These are phyloP conservation scores for Aspergillus awamori DNA, from an alignment of 2,329 filamentous ascomycete species.

Conservation along the genomic window DNA sequence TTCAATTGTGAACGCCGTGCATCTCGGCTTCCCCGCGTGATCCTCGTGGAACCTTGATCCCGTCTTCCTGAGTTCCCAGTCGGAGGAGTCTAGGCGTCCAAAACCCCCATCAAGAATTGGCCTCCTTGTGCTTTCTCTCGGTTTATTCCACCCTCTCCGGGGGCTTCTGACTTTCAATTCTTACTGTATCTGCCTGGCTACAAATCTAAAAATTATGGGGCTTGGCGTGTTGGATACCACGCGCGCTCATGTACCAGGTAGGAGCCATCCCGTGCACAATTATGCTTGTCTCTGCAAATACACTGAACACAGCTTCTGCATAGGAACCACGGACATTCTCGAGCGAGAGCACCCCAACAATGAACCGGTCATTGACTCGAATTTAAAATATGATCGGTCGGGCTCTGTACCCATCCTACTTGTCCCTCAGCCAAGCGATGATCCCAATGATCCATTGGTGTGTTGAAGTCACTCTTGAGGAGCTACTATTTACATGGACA, in stretches of 20 bases:
- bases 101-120: neutral
- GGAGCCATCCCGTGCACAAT: slow-evolving; percentile 22
- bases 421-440: slow-evolving; percentile 86
- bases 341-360: slow-evolving; percentile 56
- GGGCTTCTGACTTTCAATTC: too few species aligned
- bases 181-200: neutral
- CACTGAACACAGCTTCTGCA: neutral
- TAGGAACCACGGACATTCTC: slow-evolving; percentile 59
- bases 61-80: neutral
- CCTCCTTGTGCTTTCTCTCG: neutral
- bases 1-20: neutral
- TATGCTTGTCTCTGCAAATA: neutral
- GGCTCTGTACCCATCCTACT: slow-evolving; percentile 73
- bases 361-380: slow-evolving; percentile 38
- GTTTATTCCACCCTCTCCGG: neutral
- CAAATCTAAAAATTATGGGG: slow-evolving; percentile 54
- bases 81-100: neutral
- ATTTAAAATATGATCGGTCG: slow-evolving; percentile 72
- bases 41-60: neutral
- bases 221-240: slow-evolving; percentile 71
- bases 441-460: slow-evolving; percentile 85
- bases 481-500: neutral
- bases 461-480: slow-evolving; percentile 2
- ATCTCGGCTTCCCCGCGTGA: neutral
- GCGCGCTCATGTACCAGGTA: slow-evolving; percentile 74